Conservation (phyloP, 768 basidiomycete species). For the Boletus rex-veris region DNA sequence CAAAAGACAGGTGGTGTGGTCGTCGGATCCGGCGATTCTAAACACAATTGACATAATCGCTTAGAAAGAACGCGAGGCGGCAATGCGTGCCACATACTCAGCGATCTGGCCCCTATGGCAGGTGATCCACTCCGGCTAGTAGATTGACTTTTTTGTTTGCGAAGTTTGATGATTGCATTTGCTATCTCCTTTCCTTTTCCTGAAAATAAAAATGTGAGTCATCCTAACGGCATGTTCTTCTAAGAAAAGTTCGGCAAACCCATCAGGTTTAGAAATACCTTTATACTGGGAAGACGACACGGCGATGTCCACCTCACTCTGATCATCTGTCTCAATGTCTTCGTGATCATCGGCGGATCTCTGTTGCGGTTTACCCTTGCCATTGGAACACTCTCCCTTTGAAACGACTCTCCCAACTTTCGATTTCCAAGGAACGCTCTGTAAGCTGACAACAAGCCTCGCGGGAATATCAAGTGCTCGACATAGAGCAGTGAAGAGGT, state of each 20-base stretch:
- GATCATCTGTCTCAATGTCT: constrained; percentile 32
- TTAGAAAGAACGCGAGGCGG: constrained; percentile 14
- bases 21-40: constrained; percentile 45
- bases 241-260: neutral
- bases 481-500: constrained; percentile 88
- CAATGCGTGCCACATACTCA: constrained; percentile 16
- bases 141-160: constrained; percentile 52
- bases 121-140: constrained; percentile 37
- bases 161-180: constrained; percentile 52
- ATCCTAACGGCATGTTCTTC: constrained; percentile 1
- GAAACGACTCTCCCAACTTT: constrained; percentile 47
- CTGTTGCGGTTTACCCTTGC: constrained; percentile 33
- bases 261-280: constrained; percentile 24
- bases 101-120: constrained; percentile 9
- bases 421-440: constrained; percentile 89
- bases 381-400: constrained; percentile 40
- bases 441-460: constrained; percentile 83
- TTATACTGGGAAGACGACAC: constrained; percentile 33
- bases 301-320: constrained; percentile 37
- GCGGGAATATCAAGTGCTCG: constrained; percentile 84
- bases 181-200: constrained; percentile 60
- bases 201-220: constrained; percentile 23
- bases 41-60: constrained; percentile 22
- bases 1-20: constrained; percentile 85
- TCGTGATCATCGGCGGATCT: constrained; percentile 17